Base-by-base conservation (phyloP, 2,329 filamentous ascomycete genomes). In the Aspergillus jensenii region DNA sequence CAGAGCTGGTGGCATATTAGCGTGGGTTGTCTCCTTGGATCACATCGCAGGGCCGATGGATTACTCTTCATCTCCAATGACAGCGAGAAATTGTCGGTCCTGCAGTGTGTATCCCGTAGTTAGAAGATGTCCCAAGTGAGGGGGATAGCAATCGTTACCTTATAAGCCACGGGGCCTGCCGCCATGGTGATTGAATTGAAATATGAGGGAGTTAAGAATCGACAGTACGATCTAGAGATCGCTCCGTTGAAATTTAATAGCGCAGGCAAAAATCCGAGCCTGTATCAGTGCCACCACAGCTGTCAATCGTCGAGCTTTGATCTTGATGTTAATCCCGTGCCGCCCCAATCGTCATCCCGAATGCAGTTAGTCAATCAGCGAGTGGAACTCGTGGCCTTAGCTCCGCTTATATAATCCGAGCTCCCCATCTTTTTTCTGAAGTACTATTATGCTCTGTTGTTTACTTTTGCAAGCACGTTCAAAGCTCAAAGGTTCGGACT, bases 21-120 rank as follows among this genome's bases (percentile, higher is more conserved):
- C 53, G 55, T 8, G 19, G 12, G 5, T 7, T 21, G 15, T 33
- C 45, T 8, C 49, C 8, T 47, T 15, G 2, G 11, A 33, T 3
- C 2, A 39, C 40, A 39, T 45, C 12, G n/a, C 4, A 8, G 33
- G 35, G 9, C 5, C 19, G 46, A 27, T 33, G 17, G 25, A 44
- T 66, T 70, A 77, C 76, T 77, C 95, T 86, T 99, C 95, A 76
- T 99, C 95, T 52, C 95, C 95, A 73, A 99, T 99, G 49, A 99
- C 93, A 64, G 95, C 95, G 59, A 99, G 86, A 74, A 99, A 96
- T 79, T 99, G 90, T 70, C 95, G 86, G 78, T 98, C 92, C 79
- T 92, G 55, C 56, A 59, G 50, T 48, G 27, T 40, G 53, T 19
- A 59, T 49, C 64, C 62, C 54, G 60, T 57, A 88, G 76, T 63